Base-by-base conservation (phyloP, 108 stramenopile species). In the Nitzschia inconspicua region DNA sequence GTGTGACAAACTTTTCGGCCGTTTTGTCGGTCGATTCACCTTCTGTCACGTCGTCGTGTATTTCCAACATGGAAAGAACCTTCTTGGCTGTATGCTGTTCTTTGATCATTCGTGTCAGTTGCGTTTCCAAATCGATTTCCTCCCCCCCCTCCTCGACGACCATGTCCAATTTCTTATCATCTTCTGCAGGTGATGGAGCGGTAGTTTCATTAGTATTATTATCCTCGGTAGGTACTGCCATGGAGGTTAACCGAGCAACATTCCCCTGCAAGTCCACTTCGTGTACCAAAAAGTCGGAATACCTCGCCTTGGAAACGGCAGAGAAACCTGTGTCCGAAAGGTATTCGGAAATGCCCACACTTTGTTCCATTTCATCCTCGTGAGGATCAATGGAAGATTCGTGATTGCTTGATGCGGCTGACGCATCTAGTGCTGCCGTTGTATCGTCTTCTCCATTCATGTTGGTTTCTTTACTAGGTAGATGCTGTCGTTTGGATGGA, bases 281-380 rank as follows among this genome's bases (percentile, higher is more conserved):
- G 51, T 89, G 88, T 20, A 94, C 92, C 27, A 94, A 32, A 57
- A 94, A 94, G 60, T 94, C 92, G 2, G 89, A 85, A 55, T 80
- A 94, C 39, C 92, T 61, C 23, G 86, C 92, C 65, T 94, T 94
- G 23, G 82, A 49, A 5, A 88, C 83, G 4, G 76, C 88, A 24
- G 83, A 70, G 58, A 90, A 94, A 16, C 90, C 90, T 1, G 16
- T 29, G 10, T 66, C 50, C 8, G 80, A 72, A 24, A 79, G 72
- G 60, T 83, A 88, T n/a, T 66, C 73, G 3, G 69, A 47, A 32
- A 88, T 84, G 19, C 86, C 86, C 10, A 88, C 48, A 43, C 55
- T 51, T 47, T 57, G 60, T 57, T 88, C 86, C 41, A 67, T 64
- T 13, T 77, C 76, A 52, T 88, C 86, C n/a, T n/a, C n/a, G n/a